These are phyloP conservation scores for Arthromyces matolae DNA, from an alignment of 768 basidiomycete species.

Conservation along the genomic window DNA sequence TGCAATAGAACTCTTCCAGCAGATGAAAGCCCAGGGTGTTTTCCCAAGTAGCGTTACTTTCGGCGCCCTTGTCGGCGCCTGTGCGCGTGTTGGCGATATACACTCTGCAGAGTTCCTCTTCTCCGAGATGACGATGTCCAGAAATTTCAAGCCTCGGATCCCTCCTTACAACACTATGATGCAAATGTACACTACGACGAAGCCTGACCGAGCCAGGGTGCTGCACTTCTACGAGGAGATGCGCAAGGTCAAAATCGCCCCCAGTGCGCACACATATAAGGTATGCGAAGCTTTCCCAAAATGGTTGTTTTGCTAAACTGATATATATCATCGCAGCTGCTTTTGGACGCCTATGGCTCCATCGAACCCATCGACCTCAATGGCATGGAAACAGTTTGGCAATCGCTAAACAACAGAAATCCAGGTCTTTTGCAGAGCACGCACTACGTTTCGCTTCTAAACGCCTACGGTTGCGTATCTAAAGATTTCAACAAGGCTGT, in stretches of 20 bases:
- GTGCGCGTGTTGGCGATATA: constrained; percentile 88
- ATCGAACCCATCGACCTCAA: constrained; percentile 77
- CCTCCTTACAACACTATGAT: constrained; percentile 99
- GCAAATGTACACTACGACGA: constrained; percentile 90
- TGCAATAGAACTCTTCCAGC: constrained; percentile 81
- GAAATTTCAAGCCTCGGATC: constrained; percentile 80
- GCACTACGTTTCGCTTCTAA: constrained; percentile 80
- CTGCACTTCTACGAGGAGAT: constrained; percentile 74
- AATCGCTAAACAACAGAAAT: constrained; percentile 45
- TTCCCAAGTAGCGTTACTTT: constrained; percentile 85
- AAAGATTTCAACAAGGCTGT: constrained; percentile 79
- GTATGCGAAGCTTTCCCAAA: constrained; percentile 32
- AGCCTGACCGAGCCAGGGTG: constrained; percentile 76
- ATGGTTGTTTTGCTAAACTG: constrained; percentile 5
- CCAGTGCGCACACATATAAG: constrained; percentile 94
- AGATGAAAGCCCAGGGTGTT: constrained; percentile 70
- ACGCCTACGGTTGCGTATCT: constrained; percentile 78
- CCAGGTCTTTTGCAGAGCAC: constrained; percentile 40
- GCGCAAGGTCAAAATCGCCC: constrained; percentile 53
- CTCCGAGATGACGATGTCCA: constrained; percentile 71
- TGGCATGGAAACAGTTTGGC: constrained; percentile 71
- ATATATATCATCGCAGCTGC: constrained; percentile 48
- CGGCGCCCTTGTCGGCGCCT: constrained; percentile 90
- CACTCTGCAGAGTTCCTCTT: constrained; percentile 80
- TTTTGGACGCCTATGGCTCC: constrained; percentile 84